These are phyloP conservation scores for Boletus reticuloceps DNA, from an alignment of 768 basidiomycete genomes.

Conservation along the genomic window DNA sequence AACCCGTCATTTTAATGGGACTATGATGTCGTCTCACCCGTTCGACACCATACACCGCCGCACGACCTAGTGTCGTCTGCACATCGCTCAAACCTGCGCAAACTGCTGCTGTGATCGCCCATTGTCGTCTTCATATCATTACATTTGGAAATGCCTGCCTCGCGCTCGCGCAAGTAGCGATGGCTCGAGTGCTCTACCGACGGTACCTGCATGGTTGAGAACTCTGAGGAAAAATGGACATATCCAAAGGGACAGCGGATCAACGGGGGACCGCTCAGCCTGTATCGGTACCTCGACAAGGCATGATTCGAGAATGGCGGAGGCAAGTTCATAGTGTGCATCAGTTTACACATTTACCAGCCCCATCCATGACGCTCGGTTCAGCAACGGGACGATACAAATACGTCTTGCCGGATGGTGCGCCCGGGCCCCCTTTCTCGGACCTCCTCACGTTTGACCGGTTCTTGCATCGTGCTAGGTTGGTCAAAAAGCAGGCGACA, in stretches of 20 bases:
- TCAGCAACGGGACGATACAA: neutral
- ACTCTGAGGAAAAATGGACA: slow-evolving; percentile 51
- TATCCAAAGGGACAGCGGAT: slow-evolving; percentile 46
- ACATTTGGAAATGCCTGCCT: slow-evolving; percentile 53
- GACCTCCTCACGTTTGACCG: slow-evolving; percentile 42
- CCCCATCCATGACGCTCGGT: slow-evolving; percentile 47
- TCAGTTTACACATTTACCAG: slow-evolving; percentile 43
- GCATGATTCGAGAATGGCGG: slow-evolving; percentile 44
- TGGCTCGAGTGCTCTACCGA: slow-evolving; percentile 49
- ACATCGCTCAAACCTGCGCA: slow-evolving; percentile 29
- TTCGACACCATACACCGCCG: slow-evolving; percentile 27
- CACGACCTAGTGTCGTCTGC: slow-evolving; percentile 29
- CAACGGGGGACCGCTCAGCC: slow-evolving; percentile 47
- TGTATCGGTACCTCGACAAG: slow-evolving; percentile 48
- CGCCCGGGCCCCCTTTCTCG: slow-evolving; percentile 38
- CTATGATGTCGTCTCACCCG: slow-evolving; percentile 32
- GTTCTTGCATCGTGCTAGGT: slow-evolving; percentile 42
- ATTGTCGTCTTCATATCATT: slow-evolving; percentile 40
- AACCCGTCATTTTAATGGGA: no score
- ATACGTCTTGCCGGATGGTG: slow-evolving; percentile 1
- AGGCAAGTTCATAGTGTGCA: slow-evolving; percentile 35
- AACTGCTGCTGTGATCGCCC: slow-evolving; percentile 31
- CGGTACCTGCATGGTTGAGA: slow-evolving; percentile 45
- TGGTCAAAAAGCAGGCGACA: slow-evolving; percentile 36
- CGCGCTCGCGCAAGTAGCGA: slow-evolving; percentile 51